Evolutionary conservation across 1,284 basidiomycete species (phyloP).

Genomic region (Irpex lacteus): DNA sequence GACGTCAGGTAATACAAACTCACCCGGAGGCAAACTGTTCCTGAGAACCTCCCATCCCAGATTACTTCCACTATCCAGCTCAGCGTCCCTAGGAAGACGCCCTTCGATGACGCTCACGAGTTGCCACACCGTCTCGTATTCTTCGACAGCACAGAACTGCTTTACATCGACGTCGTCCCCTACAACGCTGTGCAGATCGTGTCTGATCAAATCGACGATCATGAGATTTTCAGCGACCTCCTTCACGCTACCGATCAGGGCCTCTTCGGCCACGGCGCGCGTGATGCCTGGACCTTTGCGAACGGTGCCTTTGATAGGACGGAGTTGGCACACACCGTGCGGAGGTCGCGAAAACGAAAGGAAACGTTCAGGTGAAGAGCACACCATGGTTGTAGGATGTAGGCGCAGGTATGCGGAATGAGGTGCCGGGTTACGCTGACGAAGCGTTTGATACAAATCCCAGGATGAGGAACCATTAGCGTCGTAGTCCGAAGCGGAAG

Average conservation of each 20-base stretch:
- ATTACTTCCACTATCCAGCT: conserved; percentile 37
- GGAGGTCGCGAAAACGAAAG: conserved; percentile 78
- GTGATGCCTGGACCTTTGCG: conserved; percentile 63
- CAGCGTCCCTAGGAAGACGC: conserved; percentile 25
- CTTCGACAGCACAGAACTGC: conserved; percentile 87
- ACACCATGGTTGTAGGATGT: conserved; percentile 62
- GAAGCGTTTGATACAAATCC: conserved; percentile 71
- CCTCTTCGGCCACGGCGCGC: conserved; percentile 59
- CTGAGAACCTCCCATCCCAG: conserved; percentile 79
- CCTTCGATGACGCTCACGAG: conserved; percentile 94
- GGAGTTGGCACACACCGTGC: conserved; percentile 70
- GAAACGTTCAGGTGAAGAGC: conserved; percentile 93
- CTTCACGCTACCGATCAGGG: conserved; percentile 76
- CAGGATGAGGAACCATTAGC: conserved; percentile 53
- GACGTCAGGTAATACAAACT: conserved; percentile 18
- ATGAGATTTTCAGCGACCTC: conserved; percentile 98
- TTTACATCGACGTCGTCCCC: conserved; percentile 78
- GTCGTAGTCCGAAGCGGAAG: conserved; percentile 28
- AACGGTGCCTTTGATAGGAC: conserved; percentile 94
- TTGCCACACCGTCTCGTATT: conserved; percentile 95
- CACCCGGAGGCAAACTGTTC: conserved; percentile 85
- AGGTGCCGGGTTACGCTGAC: conserved; percentile 85
- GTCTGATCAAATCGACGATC: conserved; percentile 97
- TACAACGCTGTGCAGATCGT: conserved; percentile 83
- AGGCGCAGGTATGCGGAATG: conserved; percentile 84